Evolutionary conservation across 2,329 filamentous ascomycete species (phyloP).

Genomic region (Curvularia sp.): DNA sequence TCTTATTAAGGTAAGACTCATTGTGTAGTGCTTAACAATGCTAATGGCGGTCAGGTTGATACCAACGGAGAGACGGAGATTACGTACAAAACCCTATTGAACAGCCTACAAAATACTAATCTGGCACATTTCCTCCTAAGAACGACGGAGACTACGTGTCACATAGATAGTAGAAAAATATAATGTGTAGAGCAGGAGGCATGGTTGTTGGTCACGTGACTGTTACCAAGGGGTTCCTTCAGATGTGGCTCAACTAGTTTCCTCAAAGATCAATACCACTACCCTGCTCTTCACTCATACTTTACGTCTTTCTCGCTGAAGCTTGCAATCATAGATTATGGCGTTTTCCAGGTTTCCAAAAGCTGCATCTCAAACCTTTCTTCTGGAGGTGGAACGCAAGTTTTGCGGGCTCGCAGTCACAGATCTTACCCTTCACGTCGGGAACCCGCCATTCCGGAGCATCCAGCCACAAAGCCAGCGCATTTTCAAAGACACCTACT

Average conservation of each 20-base stretch:
- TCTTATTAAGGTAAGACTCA: slow-evolving; percentile 6
- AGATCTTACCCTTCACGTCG: slow-evolving; percentile 9
- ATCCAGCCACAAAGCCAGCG: slow-evolving; percentile 15
- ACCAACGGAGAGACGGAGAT: slow-evolving; percentile 11
- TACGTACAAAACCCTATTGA: slow-evolving; percentile 6
- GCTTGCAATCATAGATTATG: neutral
- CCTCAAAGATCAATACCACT: neutral
- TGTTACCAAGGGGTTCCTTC: neutral
- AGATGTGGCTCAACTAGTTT: neutral
- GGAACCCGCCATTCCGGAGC: slow-evolving; percentile 16
- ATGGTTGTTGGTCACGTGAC: neutral
- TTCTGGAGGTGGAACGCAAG: slow-evolving; percentile 24
- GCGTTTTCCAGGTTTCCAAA: slow-evolving; percentile 8
- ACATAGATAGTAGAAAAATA: neutral
- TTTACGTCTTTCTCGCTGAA: neutral
- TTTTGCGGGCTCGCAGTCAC: slow-evolving; percentile 17
- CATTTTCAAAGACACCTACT: slow-evolving; percentile 38
- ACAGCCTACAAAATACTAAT: neutral
- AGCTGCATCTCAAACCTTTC: slow-evolving; percentile 9
- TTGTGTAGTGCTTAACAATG: neutral
- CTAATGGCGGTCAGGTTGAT: slow-evolving; percentile 6
- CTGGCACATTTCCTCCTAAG: neutral
- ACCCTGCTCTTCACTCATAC: neutral
- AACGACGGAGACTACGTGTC: neutral
- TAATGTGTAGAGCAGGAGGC: neutral